phyloP scores from a whole-genome alignment of 352 stramenopile genomes.

The Pythium sukuiense region DNA sequence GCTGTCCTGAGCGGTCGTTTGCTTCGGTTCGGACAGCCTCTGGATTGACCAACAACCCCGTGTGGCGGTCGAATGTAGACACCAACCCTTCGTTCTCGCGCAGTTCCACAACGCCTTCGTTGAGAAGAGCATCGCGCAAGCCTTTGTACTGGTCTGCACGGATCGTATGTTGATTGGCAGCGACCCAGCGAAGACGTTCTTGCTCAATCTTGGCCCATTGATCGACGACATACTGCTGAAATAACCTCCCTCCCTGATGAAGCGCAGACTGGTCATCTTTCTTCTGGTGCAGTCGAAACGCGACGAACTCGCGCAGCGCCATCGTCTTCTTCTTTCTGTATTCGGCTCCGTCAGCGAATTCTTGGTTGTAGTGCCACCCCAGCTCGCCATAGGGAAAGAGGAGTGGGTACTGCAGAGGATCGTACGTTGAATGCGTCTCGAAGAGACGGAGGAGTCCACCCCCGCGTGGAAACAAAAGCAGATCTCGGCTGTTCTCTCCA shows the following conservation, averaged over 20 bases:
- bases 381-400: slow-evolving; percentile 9
- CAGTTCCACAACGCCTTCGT: slow-evolving; percentile 2
- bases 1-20: not conserved
- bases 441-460: no score
- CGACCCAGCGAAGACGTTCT: slow-evolving; percentile 19
- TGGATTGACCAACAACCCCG: no score
- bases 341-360: no score
- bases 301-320: slow-evolving; percentile 7
- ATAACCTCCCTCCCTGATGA: slow-evolving; percentile 4
- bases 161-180: slow-evolving; percentile 11
- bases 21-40: no score
- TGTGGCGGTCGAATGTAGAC: slow-evolving; percentile 4
- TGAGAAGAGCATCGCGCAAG: no score
- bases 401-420: slow-evolving; percentile 13
- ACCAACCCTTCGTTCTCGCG: not conserved
- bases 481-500: no score
- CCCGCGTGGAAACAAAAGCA: no score
- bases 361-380: slow-evolving; percentile 10
- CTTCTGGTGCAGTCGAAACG: slow-evolving; percentile 15
- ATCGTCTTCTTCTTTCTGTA: slow-evolving; percentile 2
- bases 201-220: slow-evolving; percentile 16
- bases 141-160: slow-evolving; percentile 15
- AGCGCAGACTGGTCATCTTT: not conserved
- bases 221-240: slow-evolving; percentile 25
- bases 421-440: slow-evolving; percentile 12